Base-by-base conservation (phyloP, 805 yeast genomes). In the Saccharomyces eubayanus region DNA sequence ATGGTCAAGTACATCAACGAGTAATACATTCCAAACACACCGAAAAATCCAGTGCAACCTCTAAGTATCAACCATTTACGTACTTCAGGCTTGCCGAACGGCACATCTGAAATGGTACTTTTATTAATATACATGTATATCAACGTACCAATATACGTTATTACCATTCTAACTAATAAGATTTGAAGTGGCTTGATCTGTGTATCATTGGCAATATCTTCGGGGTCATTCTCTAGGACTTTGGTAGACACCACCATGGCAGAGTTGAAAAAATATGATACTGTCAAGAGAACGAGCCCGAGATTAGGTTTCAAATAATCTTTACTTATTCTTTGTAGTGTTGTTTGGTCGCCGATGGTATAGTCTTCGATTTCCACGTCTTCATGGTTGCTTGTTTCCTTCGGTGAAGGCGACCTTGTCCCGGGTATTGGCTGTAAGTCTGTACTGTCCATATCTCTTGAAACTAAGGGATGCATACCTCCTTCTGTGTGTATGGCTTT, bases 151-250 rank as follows among this genome's bases (percentile, higher is more conserved):
- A 74, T 49, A 55, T 81, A 78, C 0, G 97, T 91, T 55, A 89
- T 77, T 24, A 71, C 52, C 96, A 89, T 89, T 53, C 97, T 77
- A 2, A 80, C 83, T 58, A 88, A 78, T 43, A 90, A 73, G 52
- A 90, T 85, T 68, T 89, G 96, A 31, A 87, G 68, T 1, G 96
- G 95, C 62, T 85, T 83, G 59, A 89, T 78, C 5, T 88, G 86
- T 16, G 72, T 56, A 6, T 53, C 74, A 9, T 73, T 74, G 1
- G 51, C 53, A 10, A 61, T 55, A 52, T 83, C 79, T 52, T 77
- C 82, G 16, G 77, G 73, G 59, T 84, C 87, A 1, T 86, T 80
- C 56, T 84, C 87, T 50, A 89, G 70, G n/a, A 89, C 69, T 64
- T 88, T 85, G 58, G 95, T 85, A 4, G 87, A 77, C 6, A 85